These are phyloP conservation scores for Tuber brumale DNA, from an alignment of 495 filamentous ascomycete species.

Conservation along the genomic window DNA sequence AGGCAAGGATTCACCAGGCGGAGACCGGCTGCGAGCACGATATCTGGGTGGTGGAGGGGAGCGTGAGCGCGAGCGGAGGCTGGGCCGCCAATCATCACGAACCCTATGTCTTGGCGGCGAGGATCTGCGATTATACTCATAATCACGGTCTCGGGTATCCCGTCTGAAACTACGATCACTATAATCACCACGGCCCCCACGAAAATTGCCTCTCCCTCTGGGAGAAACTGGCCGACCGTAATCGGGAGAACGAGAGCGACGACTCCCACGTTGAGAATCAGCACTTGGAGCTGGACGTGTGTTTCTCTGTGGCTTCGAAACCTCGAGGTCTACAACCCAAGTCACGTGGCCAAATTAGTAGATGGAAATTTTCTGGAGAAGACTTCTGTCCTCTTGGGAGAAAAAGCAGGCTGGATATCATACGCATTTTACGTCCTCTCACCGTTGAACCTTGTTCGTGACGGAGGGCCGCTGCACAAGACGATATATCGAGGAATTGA, in stretches of 20 bases:
- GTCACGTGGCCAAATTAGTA: conserved; percentile 21
- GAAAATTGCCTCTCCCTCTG: conserved; percentile 41
- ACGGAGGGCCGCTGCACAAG: conserved; percentile 67
- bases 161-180: conserved; percentile 31
- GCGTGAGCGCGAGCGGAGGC: conserved; percentile 43
- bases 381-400: conserved; percentile 11
- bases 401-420: conserved; percentile 43
- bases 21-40: conserved; percentile 57
- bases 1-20: conserved; percentile 50
- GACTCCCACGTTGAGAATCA: conserved; percentile 43
- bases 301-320: conserved; percentile 82
- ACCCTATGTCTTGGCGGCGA: conserved; percentile 49
- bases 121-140: conserved; percentile 57
- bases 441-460: conserved; percentile 70
- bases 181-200: conserved; percentile 33
- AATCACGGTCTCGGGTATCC: conserved; percentile 52
- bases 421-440: conserved; percentile 83
- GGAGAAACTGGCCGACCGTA: conserved; percentile 50
- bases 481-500: conserved; percentile 71
- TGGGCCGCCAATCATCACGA: conserved; percentile 45
- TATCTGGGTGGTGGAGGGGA: conserved; percentile 42
- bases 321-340: conserved; percentile 67
- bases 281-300: conserved; percentile 50
- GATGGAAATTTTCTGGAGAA: not conserved
- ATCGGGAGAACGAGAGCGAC: conserved; percentile 67